Evolutionary conservation across 169 alveolate species (phyloP), one percentile per base, ranked within the genome.

Genomic region (Plasmodium malariae): DNA sequence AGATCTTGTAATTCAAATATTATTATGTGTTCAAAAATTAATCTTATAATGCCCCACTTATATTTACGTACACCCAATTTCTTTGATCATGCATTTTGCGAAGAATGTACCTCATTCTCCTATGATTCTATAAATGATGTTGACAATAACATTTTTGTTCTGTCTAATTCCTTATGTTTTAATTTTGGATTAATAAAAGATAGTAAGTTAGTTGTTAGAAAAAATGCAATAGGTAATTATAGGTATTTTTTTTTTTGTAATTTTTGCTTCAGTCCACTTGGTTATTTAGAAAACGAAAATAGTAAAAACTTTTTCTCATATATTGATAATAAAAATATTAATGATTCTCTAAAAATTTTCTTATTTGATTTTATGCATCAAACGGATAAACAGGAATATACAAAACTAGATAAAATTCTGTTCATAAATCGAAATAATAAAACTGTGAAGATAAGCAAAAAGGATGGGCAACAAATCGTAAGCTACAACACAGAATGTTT

Each of bases 41-140:
- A 78, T 78, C 48, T 32, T 62, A 78, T 78, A 28, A 62, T 78
- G 69, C 89, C 89, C 11, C 59, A 78, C 12, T 6, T 62, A 43
- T 62, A 63, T 68, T 30, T 78, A 55, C 60, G 63, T 24, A 78
- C 55, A 51, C 21, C 71, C 26, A 54, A 78, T 63, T 78, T 78
- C 48, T 62, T 78, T 34, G 89, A 78, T 5, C 68, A 78, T 24
- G 89, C 89, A 34, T 78, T 78, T 78, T 78, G 89, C 37, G 89
- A 78, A 45, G 89, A 78, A 78, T 78, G 89, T 12, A 65, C 67
- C 9, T 40, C 78, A 19, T 40, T 78, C 34, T 36, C 74, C n/a
- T 78, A 48, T 62, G 89, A 78, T 45, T 26, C 32, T 49, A 14
- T 78, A 48, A 78, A 63, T n/a, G 62, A 78, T 63, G 54, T 36